Conservation (phyloP, 1,284 basidiomycete genomes). For the Sporisorium exsertum region DNA sequence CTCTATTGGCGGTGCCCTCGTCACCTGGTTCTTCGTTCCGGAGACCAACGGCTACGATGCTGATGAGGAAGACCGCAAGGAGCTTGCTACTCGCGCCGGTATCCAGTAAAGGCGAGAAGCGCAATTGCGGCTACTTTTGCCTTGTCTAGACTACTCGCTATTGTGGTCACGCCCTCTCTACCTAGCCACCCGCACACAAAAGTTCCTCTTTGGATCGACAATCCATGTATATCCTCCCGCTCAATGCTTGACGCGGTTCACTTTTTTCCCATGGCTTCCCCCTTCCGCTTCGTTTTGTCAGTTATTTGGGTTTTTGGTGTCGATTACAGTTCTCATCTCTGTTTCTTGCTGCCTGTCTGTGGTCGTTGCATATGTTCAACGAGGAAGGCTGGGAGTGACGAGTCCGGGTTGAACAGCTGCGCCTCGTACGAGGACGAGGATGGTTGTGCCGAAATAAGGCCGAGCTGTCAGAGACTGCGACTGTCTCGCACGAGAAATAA, state of each 20-base stretch:
- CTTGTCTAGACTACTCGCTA: background rate
- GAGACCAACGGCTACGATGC: slow-evolving; percentile 65
- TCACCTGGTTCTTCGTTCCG: slow-evolving; percentile 56
- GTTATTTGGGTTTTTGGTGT: slow-evolving; percentile 21
- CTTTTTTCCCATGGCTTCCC: background rate
- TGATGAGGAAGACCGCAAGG: slow-evolving; percentile 63
- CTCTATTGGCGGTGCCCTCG: slow-evolving; percentile 55
- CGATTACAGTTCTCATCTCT: slow-evolving; percentile 2
- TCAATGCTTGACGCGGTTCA: slow-evolving; percentile 9
- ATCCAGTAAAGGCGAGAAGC: slow-evolving; percentile 27
- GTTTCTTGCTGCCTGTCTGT: background rate
- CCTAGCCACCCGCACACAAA: background rate
- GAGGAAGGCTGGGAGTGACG: too few species aligned
- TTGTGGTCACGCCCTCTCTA: background rate
- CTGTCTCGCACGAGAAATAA: background rate
- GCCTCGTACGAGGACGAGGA: background rate
- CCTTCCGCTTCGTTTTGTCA: slow-evolving; percentile 7
- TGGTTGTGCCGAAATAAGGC: background rate
- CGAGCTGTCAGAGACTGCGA: background rate
- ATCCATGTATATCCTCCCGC: slow-evolving; percentile 36
- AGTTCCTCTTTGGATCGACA: slow-evolving; percentile 9
- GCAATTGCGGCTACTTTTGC: too few species aligned
- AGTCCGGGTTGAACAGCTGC: too few species aligned
- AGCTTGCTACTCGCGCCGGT: slow-evolving; percentile 52
- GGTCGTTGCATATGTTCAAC: too few species aligned